Evolutionary conservation across 495 filamentous ascomycete species (phyloP).

Genomic region (Rostrohypoxylon terebratum): DNA sequence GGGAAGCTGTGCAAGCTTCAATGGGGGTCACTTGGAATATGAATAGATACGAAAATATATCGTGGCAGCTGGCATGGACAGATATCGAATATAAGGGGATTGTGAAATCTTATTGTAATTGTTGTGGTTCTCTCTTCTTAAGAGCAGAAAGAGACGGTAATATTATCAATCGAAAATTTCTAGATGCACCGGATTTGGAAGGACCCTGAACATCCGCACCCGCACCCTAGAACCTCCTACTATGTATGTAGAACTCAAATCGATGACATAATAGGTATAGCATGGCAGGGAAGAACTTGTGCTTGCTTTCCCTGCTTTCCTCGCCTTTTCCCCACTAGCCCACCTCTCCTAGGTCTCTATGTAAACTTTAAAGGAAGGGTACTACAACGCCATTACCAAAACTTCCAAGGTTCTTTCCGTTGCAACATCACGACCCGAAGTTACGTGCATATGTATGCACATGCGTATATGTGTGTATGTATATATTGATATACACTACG

Average conservation of each 20-base stretch:
- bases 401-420: conserved; percentile 1
- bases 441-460: not conserved
- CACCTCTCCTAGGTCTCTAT: not conserved
- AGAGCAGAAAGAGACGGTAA: not conserved
- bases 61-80: conserved; percentile 7
- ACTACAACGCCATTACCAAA: conserved; percentile 9
- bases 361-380: not conserved
- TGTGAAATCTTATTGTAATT: not conserved
- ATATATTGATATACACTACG: too few relatives aligned
- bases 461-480: not conserved
- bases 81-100: not conserved
- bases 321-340: not conserved
- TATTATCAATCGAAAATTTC: not conserved
- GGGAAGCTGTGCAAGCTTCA: conserved; percentile 35
- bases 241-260: too few relatives aligned
- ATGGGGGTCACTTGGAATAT: conserved; percentile 30
- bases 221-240: not conserved
- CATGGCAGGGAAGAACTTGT: not conserved
- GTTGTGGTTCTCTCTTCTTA: not conserved
- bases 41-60: not conserved
- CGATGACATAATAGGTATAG: conserved; percentile 36
- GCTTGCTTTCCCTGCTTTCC: not conserved
- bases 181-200: conserved; percentile 32
- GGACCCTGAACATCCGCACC: conserved; percentile 37
- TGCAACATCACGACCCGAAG: not conserved